Evolutionary conservation across 306 rosid genomes (phyloP).

Genomic region (Cucumis cinereus): DNA sequence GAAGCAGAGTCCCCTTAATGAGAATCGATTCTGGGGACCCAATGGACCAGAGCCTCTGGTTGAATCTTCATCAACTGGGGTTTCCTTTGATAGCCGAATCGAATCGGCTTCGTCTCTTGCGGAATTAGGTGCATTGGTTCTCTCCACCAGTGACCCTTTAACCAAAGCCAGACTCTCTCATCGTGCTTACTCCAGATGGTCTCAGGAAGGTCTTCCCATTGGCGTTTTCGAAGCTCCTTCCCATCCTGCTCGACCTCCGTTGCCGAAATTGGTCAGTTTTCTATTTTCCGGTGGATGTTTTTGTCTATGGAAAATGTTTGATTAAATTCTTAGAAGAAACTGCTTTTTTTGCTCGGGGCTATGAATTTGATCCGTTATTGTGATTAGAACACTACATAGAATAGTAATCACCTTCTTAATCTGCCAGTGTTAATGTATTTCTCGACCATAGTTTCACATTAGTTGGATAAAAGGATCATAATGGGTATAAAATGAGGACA

Average conservation of each 20-base stretch:
- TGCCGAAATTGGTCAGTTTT: slow-evolving; percentile 46
- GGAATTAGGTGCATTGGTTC: slow-evolving; percentile 73
- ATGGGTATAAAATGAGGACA: too few species aligned
- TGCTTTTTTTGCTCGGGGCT: neutral
- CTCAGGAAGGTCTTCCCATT: slow-evolving; percentile 43
- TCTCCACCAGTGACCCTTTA: slow-evolving; percentile 65
- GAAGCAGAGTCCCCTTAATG: slow-evolving; percentile 50
- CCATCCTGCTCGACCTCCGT: slow-evolving; percentile 29
- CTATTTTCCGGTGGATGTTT: neutral
- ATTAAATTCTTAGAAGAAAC: neutral
- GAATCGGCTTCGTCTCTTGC: slow-evolving; percentile 50
- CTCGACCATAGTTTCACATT: too few species aligned
- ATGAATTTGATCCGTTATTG: neutral
- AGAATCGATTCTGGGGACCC: slow-evolving; percentile 65
- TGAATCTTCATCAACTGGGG: neutral
- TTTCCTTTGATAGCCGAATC: slow-evolving; percentile 3
- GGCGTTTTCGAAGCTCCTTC: slow-evolving; percentile 47
- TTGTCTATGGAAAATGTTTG: neutral
- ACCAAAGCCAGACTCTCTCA: slow-evolving; percentile 65
- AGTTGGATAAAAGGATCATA: too few species aligned
- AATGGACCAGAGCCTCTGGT: slow-evolving; percentile 37
- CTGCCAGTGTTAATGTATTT: too few species aligned
- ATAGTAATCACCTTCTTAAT: neutral
- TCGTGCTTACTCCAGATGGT: slow-evolving; percentile 66
- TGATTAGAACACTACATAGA: neutral